Evolutionary conservation across 2,329 filamentous ascomycete genomes (phyloP).

Genomic region (Cryphonectria japonica): DNA sequence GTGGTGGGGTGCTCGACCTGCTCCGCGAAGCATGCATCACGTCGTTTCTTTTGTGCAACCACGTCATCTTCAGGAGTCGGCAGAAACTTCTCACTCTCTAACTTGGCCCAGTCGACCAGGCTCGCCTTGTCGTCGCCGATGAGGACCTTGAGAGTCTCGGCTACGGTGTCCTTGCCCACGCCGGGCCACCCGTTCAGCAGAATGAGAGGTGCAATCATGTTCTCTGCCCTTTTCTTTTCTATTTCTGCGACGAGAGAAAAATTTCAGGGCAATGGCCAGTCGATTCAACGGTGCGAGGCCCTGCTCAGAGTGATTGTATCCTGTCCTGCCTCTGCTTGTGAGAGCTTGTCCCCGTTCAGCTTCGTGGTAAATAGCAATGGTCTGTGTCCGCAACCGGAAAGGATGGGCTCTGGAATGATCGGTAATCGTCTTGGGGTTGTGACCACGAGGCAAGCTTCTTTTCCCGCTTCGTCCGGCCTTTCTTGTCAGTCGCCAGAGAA

Average conservation of each 20-base stretch:
- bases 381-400: not conserved
- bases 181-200: slow-evolving; percentile 42
- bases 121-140: slow-evolving; percentile 38
- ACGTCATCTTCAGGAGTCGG: slow-evolving; percentile 19
- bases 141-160: slow-evolving; percentile 38
- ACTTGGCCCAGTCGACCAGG: slow-evolving; percentile 32
- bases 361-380: not conserved
- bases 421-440: too few species aligned
- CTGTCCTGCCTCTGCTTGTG: not conserved
- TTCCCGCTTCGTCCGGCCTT: not conserved
- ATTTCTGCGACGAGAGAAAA: not conserved
- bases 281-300: not conserved
- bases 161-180: slow-evolving; percentile 40
- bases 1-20: slow-evolving; percentile 33
- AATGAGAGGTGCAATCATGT: slow-evolving; percentile 28
- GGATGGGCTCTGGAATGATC: not conserved
- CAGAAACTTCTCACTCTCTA: slow-evolving; percentile 20
- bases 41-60: slow-evolving; percentile 24
- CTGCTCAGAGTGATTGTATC: not conserved
- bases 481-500: not conserved
- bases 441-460: not conserved
- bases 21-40: slow-evolving; percentile 33
- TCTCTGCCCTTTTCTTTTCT: not conserved
- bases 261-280: not conserved
- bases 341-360: not conserved